Evolutionary conservation across 345 rosid genomes (phyloP).

Genomic region (Populus euphratica): DNA sequence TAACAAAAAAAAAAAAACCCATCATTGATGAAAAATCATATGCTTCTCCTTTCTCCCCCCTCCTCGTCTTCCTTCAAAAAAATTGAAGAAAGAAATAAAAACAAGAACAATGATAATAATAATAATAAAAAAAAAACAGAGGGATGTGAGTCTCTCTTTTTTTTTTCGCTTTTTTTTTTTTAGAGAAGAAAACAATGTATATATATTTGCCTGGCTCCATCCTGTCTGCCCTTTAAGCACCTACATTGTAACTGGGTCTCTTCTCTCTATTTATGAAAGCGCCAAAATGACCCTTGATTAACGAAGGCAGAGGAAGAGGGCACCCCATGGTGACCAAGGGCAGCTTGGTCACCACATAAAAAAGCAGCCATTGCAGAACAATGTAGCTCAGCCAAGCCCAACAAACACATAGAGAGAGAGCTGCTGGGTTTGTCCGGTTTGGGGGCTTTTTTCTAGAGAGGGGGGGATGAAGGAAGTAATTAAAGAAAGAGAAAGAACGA

Average conservation of each 20-base stretch:
- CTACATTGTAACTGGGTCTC: conserved; percentile 30
- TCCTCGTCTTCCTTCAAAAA: conserved; percentile 1
- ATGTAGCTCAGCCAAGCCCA: conserved; percentile 14
- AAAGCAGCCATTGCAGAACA: conserved; percentile 26
- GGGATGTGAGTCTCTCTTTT: not conserved
- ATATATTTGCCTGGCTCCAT: conserved; percentile 27
- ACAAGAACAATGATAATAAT: not conserved
- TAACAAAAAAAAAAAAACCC: not conserved
- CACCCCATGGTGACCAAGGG: conserved; percentile 21
- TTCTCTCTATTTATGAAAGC: conserved; percentile 23
- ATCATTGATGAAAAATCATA: conserved; percentile 4
- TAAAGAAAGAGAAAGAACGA: not conserved
- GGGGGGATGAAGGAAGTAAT: too few species aligned
- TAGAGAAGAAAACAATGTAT: conserved; percentile 4
- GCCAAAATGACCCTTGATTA: conserved; percentile 36
- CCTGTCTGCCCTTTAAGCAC: conserved; percentile 27
- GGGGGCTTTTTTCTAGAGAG: not conserved
- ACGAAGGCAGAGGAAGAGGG: conserved; percentile 11
- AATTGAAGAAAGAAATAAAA: not conserved
- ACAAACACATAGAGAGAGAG: not conserved
- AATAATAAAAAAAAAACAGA: not conserved
- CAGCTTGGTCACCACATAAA: conserved; percentile 30
- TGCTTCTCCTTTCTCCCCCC: not conserved
- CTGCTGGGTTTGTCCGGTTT: conserved; percentile 15
- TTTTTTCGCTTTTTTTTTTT: too few species aligned